Conservation (phyloP, 1,139 yeast genomes). For the Dujonia santamariae region DNA sequence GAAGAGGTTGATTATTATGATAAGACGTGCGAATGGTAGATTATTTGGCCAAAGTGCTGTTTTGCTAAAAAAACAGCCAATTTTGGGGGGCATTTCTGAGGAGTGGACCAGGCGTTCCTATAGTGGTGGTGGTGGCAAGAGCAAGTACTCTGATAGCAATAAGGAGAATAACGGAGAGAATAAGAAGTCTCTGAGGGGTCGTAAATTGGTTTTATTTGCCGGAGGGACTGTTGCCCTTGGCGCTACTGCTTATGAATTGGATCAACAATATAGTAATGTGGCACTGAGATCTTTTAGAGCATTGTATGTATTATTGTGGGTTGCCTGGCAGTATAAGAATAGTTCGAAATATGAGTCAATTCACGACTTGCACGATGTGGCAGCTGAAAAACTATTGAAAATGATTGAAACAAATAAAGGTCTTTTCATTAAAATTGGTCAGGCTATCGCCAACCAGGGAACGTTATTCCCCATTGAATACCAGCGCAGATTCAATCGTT, state of each 20-base stretch:
- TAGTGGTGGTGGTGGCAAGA: no score
- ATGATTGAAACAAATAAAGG: conserved; percentile 63
- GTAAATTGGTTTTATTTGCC: no score
- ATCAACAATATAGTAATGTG: conserved; percentile 47
- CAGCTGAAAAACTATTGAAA: conserved; percentile 53
- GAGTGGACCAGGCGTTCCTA: no score
- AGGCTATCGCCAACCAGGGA: conserved; percentile 72
- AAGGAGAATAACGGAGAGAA: no score
- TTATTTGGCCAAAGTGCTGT: no score
- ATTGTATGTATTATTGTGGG: conserved; percentile 41
- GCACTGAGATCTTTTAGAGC: conserved; percentile 53
- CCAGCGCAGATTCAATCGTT: conserved; percentile 49
- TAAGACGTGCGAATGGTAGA: no score
- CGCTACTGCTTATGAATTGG: conserved; percentile 29
- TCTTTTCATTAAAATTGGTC: conserved; percentile 72
- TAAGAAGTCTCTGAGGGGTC: no score
- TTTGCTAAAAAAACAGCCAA: no score
- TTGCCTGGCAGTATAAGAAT: conserved; percentile 57
- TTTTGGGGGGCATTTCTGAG: no score
- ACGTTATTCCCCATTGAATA: conserved; percentile 61
- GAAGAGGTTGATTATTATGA: no score
- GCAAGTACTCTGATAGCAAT: no score
- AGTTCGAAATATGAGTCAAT: conserved; percentile 37
- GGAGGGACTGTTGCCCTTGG: no score
- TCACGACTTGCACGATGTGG: conserved; percentile 55